Base-by-base conservation (phyloP, 805 yeast genomes). In the Wickerhamomyces silvicola region DNA sequence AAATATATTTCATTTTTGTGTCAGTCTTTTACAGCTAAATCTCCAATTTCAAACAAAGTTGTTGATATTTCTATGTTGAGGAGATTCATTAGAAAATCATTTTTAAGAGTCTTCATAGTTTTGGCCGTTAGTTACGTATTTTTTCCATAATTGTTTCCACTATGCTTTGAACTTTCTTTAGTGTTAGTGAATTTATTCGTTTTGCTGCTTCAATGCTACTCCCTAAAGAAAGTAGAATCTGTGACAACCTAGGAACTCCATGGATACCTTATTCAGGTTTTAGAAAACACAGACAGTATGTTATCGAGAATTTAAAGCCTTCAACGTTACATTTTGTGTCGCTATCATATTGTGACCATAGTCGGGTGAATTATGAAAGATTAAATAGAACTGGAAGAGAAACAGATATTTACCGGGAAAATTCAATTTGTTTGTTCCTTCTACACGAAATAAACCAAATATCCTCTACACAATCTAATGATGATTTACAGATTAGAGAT, bases 201-300 rank as follows among this genome's bases (percentile, higher is more conserved):
- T 22, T n/a, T 32, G 32, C 18, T 23, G 25, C 9, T 20, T 28
- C n/a, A 31, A 15, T 30, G 6, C 10, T 23, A 10, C 17, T 15
- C 16, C 19, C 16, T 5, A 10, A 16, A 14, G 28, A 32, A 24
- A 59, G 52, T 37, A 58, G 45, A 33, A 42, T 48, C 2, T 67
- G 73, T 45, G 60, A 62, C 35, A 56, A 63, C 11, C 18, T 37
- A n/a, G 47, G 49, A 9, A 33, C 36, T 1, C 43, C 52, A 19
- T 34, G 41, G 22, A 31, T 56, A 10, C 65, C 70, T 1, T 78
- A 67, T 42, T 62, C 77, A 1, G 86, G 86, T 0, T 72, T 75
- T 43, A 69, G 70, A 34, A 54, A 78, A 2, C 67, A 68, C 30
- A 59, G 78, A 31, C 65, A 69, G 14, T 69, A 67, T 36, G 59